Evolutionary conservation across 2,329 filamentous ascomycete genomes (phyloP), one percentile per base, ranked within the genome.

Genomic region (Rhynchosporium agropyri): DNA sequence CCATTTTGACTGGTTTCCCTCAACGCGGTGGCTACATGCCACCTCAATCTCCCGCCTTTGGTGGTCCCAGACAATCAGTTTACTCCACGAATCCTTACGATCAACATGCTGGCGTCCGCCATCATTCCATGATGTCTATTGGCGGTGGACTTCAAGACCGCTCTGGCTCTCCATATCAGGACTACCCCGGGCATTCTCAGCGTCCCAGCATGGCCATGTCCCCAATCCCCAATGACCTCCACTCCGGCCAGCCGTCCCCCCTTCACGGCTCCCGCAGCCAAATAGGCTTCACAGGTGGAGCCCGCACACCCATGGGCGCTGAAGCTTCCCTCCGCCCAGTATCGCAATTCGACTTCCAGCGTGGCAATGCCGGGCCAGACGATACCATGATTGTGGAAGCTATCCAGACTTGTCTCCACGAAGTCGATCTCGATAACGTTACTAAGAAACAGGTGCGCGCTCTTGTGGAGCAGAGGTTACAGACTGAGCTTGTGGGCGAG

Each of bases 391-490:
- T 99, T 68, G 83, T 91, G 20, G 90, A 96, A 65, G 90, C 91
- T 1, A 94, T 98, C 66, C 89, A 92, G 72, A 81, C 83, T 57
- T 95, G 95, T 70, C 81, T 99, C 66, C 79, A 83, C 15, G 94
- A 97, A 72, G 92, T 97, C 0, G 94, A 99, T 76, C 82, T 99
- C 48, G 95, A 99, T 75, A 94, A 85, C n/a, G 91, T 98, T 54
- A 99, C 95, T 6, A 99, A 98, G 87, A 99, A 99, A 80, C 94
- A 98, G 79, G 89, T 95, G 62, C 84, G 91, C 57, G 93, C 91
- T 3, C 83, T 98, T 50, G 92, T 97, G 12, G 95, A 99, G 79
- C 92, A 97, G 80, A 86, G 93, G 72, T 79, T 99, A 66, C 94
- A 68, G 79, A 94, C 90, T 4, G 92, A 97, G 75, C 82, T 98